Evolutionary conservation across 495 filamentous ascomycete genomes (phyloP), one percentile per base, ranked within the genome.

Genomic region (Aspergillus conjunctus): DNA sequence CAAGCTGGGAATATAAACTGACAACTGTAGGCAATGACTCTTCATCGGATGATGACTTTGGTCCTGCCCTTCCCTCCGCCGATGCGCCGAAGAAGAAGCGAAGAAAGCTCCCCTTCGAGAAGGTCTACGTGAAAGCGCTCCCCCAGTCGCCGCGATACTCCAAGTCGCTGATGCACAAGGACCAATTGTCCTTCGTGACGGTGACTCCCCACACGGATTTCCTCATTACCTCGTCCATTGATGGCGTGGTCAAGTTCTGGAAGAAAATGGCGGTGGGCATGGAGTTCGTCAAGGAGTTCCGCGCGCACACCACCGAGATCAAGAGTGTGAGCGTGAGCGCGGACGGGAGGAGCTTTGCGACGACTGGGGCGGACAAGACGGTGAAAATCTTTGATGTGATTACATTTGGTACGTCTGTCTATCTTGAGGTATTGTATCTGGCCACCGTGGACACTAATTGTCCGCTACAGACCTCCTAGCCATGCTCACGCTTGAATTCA

Each of bases 231-330:
- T 91, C 87, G 63, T 97, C 93, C 3, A 76, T 91, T 17, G 93
- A 99, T 71, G 95, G 95, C 3, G 87, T 92, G 0, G 93, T 98
- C 53, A 98, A 98, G 73, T 99, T 98, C 75, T 99, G 94, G 94
- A 98, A 99, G 81, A 99, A 99, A 76, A 84, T 90, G 61, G 86
- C 85, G 5, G 88, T 89, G 9, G 91, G 91, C 0, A 90, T 97
- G 33, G 94, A 99, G 74, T 98, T 98, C 66, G 92, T 98, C 15
- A 99, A 99, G 76, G 92, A 97, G 78, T 99, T 96, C 77, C 86
- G 87, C 59, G 93, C 92, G 17, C 95, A 98, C 72, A 81, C 81
- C 56, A 91, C 90, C 32, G 93, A 95, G 70, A 92, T 98, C 67
- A 85, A 79, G 33, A 87, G 88, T 39, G 90, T 92, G 31, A 91